phyloP scores from a whole-genome alignment of 371 early-diverging fungal genomes.

The Syncephalastrum monosporum region DNA sequence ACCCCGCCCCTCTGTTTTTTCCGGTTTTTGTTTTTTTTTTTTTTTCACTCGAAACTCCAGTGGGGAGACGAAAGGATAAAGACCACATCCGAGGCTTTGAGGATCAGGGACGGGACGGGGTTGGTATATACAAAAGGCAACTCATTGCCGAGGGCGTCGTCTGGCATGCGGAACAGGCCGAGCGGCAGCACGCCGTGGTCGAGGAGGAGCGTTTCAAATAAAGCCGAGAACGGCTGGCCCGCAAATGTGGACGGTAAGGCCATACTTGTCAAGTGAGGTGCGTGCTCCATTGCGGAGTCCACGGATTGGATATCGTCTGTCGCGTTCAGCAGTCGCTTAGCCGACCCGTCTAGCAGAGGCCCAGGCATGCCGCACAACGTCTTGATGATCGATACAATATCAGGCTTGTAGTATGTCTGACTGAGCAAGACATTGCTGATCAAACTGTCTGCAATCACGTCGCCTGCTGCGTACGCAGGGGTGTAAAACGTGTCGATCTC shows the following conservation, averaged over 20 bases:
- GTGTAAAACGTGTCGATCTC: slow-evolving; percentile 38
- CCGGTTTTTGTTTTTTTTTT: too few species aligned
- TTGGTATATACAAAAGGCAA: slow-evolving; percentile 54
- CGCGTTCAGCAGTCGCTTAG: slow-evolving; percentile 18
- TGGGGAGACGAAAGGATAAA: slow-evolving; percentile 20
- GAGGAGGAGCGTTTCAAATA: slow-evolving; percentile 42
- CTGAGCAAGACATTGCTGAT: slow-evolving; percentile 47
- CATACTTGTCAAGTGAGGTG: slow-evolving; percentile 35
- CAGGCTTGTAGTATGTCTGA: slow-evolving; percentile 53
- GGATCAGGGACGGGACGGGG: slow-evolving; percentile 45
- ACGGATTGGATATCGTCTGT: slow-evolving; percentile 24
- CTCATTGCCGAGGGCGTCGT: slow-evolving; percentile 42
- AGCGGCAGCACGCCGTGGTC: slow-evolving; percentile 41
- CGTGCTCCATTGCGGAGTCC: slow-evolving; percentile 16
- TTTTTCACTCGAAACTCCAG: not conserved
- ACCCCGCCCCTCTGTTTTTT: not conserved
- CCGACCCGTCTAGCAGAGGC: slow-evolving; percentile 24
- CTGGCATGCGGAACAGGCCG: slow-evolving; percentile 45
- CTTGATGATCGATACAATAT: slow-evolving; percentile 53
- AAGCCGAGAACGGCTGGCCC: slow-evolving; percentile 31
- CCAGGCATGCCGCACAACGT: slow-evolving; percentile 52
- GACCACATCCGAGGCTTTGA: slow-evolving; percentile 26
- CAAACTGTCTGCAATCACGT: slow-evolving; percentile 45
- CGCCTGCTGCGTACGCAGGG: slow-evolving; percentile 52
- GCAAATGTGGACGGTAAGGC: slow-evolving; percentile 37